These are phyloP conservation scores for Omphalotus olearius DNA, from an alignment of 1,284 basidiomycete genomes.

Conservation along the genomic window DNA sequence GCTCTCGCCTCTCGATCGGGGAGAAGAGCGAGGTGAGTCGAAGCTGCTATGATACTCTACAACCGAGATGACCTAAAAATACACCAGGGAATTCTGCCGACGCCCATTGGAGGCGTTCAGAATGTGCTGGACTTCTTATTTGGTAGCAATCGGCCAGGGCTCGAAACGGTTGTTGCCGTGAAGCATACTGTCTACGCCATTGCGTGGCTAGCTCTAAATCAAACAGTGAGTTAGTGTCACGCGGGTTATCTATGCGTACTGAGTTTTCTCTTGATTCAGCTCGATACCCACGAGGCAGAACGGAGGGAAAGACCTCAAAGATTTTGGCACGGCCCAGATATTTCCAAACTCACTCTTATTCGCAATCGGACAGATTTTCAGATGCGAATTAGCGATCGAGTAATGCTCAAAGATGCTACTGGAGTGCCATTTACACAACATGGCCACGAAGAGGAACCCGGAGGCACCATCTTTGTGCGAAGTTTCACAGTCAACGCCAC, in stretches of 20 bases:
- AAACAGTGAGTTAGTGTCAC: conserved; percentile 51
- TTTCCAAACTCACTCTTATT: conserved; percentile 65
- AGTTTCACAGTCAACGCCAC: conserved; percentile 69
- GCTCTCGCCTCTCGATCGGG: conserved; percentile 65
- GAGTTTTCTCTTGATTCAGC: conserved; percentile 34
- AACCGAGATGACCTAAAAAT: conserved; percentile 9
- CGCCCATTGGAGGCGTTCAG: conserved; percentile 40
- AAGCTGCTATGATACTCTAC: conserved; percentile 3
- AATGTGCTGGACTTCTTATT: conserved; percentile 44
- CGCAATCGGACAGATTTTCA: conserved; percentile 58
- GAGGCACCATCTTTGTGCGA: conserved; percentile 45
- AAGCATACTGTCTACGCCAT: conserved; percentile 79
- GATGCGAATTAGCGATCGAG: conserved; percentile 66
- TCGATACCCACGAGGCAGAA: conserved; percentile 52
- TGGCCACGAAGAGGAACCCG: conserved; percentile 42
- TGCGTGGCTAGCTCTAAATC: conserved; percentile 88
- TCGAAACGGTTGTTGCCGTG: conserved; percentile 70
- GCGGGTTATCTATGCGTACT: neutral
- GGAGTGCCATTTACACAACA: conserved; percentile 52
- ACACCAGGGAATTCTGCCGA: conserved; percentile 62
- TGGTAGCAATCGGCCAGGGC: conserved; percentile 35
- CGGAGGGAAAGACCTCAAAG: conserved; percentile 61
- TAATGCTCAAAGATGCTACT: conserved; percentile 44
- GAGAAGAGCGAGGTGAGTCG: conserved; percentile 62
- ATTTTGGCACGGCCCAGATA: conserved; percentile 71